Evolutionary conservation across 495 filamentous ascomycete genomes (phyloP).

Genomic region (Penicillium paxilli): DNA sequence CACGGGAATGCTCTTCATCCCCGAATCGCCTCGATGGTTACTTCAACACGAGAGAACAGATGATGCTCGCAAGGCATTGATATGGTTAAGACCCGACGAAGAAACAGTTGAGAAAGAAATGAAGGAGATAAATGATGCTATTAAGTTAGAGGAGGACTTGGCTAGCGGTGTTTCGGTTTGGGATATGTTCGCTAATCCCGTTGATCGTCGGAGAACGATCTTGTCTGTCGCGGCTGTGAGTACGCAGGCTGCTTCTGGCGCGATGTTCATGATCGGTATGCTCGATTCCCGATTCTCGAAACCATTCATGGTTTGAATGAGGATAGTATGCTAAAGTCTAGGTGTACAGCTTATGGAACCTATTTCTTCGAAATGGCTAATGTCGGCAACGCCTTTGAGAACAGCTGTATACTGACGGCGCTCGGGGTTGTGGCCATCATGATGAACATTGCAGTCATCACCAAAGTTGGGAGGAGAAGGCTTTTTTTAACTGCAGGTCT

Average conservation of each 20-base stretch:
- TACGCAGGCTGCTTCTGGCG: slow-evolving; percentile 57
- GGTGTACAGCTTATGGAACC: slow-evolving; percentile 50
- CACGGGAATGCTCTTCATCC: slow-evolving; percentile 57
- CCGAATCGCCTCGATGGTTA: slow-evolving; percentile 66
- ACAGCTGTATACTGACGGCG: slow-evolving; percentile 55
- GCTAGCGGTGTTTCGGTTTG: slow-evolving; percentile 39
- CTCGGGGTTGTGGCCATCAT: slow-evolving; percentile 58
- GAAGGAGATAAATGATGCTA: slow-evolving; percentile 51
- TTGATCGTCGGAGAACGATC: slow-evolving; percentile 52
- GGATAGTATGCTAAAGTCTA: neutral
- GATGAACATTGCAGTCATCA: slow-evolving; percentile 54
- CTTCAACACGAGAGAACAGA: slow-evolving; percentile 49
- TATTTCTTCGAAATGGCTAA: slow-evolving; percentile 68
- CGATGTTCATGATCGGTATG: slow-evolving; percentile 58
- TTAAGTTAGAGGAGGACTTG: slow-evolving; percentile 49
- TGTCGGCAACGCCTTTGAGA: slow-evolving; percentile 58
- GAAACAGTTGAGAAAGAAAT: slow-evolving; percentile 47
- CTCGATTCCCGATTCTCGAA: neutral
- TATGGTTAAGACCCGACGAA: slow-evolving; percentile 36
- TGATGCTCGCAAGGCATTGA: slow-evolving; percentile 45
- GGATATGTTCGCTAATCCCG: slow-evolving; percentile 55
- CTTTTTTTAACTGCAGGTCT: slow-evolving; percentile 54
- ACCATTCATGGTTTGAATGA: too few species aligned
- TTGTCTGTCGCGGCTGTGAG: slow-evolving; percentile 51
- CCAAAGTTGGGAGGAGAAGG: slow-evolving; percentile 53